Evolutionary conservation across 768 basidiomycete genomes (phyloP), one percentile per base, ranked within the genome.

Genomic region (Termitomyces sp.): DNA sequence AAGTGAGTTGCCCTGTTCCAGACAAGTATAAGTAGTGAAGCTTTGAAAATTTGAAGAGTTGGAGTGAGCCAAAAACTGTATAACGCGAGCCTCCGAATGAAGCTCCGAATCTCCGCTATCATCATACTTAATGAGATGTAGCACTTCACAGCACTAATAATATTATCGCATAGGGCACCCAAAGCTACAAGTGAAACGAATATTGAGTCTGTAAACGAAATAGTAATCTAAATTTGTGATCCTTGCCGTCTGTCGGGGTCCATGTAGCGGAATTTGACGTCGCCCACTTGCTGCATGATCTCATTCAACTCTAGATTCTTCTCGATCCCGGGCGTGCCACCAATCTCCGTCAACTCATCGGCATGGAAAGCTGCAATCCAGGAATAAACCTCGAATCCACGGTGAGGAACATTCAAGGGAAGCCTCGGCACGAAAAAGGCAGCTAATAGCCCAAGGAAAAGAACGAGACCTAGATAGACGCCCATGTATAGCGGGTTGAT

Each of bases 361-460:
- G 68, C 67, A 55, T 68, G 63, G 51, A 73, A 71, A n/a, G 68
- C 70, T 36, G 71, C 69, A n/a, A 73, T 64, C 72, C 72, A 73
- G 20, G 72, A 71, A 55, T 73, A 71, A 16, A 71, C 52, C 42
- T 68, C 68, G 46, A 73, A 73, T 2, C 69, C 72, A 24, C 72
- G 69, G n/a, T 68, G 69, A 1, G 72, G 72, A n/a, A 73, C 65
- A 40, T 65, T 46, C 46, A 73, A 56, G 15, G 72, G 72, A 18
- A 71, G 69, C 54, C 63, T 66, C 0, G 72, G 72, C 15, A 73
- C 72, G 39, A 73, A 69, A 18, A 74, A 58, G 1, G 70, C 69
- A 11, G 76, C 74, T 36, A 74, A 36, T 4, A 73, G 9, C 8
- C 78, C 79, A 8, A 79, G 60, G 0, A 74, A 11, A 6, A 75